Percentiles rank a stretch among this genome's conserved stretches.
These are phyloP conservation scores for Komagataea norvegica DNA, from an alignment of 1,139 yeast species.

Conservation along the genomic window DNA sequence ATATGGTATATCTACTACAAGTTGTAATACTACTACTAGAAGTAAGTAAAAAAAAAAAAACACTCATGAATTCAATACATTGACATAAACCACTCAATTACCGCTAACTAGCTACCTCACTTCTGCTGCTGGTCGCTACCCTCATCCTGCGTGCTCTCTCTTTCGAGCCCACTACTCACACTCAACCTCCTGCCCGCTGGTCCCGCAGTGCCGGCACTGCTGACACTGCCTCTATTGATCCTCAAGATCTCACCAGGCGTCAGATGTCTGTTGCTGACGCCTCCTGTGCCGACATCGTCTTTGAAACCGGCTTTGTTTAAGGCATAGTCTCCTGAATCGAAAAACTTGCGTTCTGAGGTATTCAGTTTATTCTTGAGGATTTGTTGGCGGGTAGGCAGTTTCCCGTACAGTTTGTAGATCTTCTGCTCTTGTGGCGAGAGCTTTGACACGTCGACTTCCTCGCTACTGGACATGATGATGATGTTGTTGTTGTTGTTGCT, in stretches of 20 bases:
- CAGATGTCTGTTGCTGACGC: constrained; percentile 21
- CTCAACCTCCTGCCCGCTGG: constrained; percentile 12
- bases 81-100: not conserved
- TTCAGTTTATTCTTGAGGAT: constrained; percentile 72
- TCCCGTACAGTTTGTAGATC: constrained; percentile 79
- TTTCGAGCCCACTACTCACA: constrained; percentile 10
- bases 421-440: constrained; percentile 65
- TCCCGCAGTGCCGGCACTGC: constrained; percentile 17
- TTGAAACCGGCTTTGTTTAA: constrained; percentile 63
- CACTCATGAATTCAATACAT: not conserved
- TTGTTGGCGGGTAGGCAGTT: constrained; percentile 82
- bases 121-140: constrained; percentile 23
- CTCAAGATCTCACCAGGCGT: constrained; percentile 24
- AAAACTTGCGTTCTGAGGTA: constrained; percentile 71
- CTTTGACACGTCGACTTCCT: constrained; percentile 46
- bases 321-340: constrained; percentile 97
- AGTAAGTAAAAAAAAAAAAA: too few species aligned
- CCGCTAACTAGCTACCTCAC: constrained; percentile 15
- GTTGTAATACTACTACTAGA: too few species aligned
- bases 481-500: not conserved
- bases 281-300: constrained; percentile 17
- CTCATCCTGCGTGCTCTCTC: constrained; percentile 12
- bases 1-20: too few species aligned
- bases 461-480: not conserved
- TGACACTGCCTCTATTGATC: constrained; percentile 22